phyloP scores from a whole-genome alignment of 2,329 filamentous ascomycete genomes.

The Helotiales sp. region DNA sequence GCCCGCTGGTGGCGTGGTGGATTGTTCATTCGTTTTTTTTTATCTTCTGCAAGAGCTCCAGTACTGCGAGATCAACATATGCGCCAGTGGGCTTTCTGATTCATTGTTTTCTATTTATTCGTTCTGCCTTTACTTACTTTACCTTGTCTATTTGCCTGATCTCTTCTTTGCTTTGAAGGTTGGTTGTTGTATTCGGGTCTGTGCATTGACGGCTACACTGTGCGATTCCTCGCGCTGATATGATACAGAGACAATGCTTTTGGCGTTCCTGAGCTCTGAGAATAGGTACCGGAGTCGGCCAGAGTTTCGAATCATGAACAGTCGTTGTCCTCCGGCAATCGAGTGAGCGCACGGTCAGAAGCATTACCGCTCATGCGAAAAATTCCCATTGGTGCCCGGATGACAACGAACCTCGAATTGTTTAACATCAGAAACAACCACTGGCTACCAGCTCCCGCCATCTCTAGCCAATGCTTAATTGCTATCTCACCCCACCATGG shows the following conservation, averaged over 20 bases:
- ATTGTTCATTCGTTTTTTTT: background rate
- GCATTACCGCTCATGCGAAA: background rate
- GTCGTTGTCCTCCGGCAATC: background rate
- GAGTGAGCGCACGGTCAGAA: background rate
- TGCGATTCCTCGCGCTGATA: no score
- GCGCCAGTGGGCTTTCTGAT: background rate
- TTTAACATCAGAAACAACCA: conserved; percentile 6
- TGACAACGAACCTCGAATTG: background rate
- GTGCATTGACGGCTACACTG: no score
- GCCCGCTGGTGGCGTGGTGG: background rate
- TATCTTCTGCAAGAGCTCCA: no score
- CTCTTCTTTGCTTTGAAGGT: no score
- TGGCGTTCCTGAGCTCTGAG: no score
- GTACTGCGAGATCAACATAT: no score
- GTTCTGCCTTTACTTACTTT: no score
- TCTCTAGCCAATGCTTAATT: background rate
- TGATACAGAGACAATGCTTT: no score
- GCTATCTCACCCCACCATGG: background rate
- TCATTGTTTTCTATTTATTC: no score
- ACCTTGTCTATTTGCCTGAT: no score
- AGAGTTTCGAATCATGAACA: background rate
- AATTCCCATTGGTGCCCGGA: background rate
- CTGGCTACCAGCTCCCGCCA: background rate
- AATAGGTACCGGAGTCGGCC: background rate
- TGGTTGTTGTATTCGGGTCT: no score